Conservation (phyloP, 1,284 basidiomycete species). For the Neolentinus lepideus region DNA sequence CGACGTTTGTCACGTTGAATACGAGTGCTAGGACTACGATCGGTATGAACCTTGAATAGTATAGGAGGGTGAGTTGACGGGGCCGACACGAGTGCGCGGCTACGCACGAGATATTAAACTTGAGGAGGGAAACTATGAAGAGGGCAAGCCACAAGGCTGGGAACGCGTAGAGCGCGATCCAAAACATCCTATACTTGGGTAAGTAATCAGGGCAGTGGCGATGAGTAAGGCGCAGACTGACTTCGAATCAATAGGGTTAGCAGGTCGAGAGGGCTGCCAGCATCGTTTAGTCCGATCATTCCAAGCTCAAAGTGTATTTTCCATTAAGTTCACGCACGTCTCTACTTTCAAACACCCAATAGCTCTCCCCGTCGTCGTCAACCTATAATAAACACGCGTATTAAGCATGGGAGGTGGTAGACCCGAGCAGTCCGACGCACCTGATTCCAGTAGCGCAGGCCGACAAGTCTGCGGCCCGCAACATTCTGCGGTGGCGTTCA, state of each 20-base stretch:
- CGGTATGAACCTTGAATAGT: slow-evolving; percentile 64
- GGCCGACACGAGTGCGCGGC: slow-evolving; percentile 1
- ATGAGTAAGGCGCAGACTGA: slow-evolving; percentile 30
- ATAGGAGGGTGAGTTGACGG: slow-evolving; percentile 5
- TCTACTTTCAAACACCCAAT: slow-evolving; percentile 93
- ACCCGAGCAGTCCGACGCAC: slow-evolving; percentile 27
- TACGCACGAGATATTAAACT: slow-evolving; percentile 78
- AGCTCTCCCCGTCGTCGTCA: slow-evolving; percentile 91
- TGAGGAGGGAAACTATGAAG: slow-evolving; percentile 82
- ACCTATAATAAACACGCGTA: slow-evolving; percentile 38
- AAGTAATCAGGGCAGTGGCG: slow-evolving; percentile 4
- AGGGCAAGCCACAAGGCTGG: slow-evolving; percentile 83
- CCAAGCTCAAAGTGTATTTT: background rate
- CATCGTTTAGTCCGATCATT: slow-evolving; percentile 7
- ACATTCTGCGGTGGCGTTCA: slow-evolving; percentile 61
- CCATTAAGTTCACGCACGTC: slow-evolving; percentile 54
- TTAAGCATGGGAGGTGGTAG: slow-evolving; percentile 1
- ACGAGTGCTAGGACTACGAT: slow-evolving; percentile 85
- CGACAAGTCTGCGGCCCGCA: slow-evolving; percentile 84
- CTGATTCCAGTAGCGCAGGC: slow-evolving; percentile 94
- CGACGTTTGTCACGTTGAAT: slow-evolving; percentile 87
- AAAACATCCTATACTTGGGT: slow-evolving; percentile 72
- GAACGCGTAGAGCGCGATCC: slow-evolving; percentile 89
- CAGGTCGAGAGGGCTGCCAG: slow-evolving; percentile 76
- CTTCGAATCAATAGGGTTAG: slow-evolving; percentile 89